These are phyloP conservation scores for Xylariaceae sp. DNA, from an alignment of 2,329 filamentous ascomycete species.

Conservation along the genomic window DNA sequence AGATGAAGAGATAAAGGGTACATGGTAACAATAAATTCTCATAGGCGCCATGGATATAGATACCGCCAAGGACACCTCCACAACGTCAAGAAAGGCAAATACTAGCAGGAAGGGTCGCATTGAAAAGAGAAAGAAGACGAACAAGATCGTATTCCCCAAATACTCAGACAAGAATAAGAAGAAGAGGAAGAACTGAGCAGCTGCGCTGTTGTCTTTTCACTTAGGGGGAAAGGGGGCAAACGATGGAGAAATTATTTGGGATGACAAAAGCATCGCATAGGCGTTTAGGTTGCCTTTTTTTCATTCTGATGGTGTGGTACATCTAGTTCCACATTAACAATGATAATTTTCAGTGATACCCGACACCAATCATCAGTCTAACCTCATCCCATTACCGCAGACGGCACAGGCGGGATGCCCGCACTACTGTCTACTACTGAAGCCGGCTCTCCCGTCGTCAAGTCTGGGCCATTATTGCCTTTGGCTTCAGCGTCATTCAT, in stretches of 20 bases:
- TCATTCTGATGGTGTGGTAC: slow-evolving; percentile 17
- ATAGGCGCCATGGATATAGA: slow-evolving; percentile 56
- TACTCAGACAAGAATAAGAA: slow-evolving; percentile 49
- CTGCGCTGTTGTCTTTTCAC: neutral
- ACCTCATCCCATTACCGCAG: too few species aligned
- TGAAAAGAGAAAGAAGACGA: slow-evolving; percentile 54
- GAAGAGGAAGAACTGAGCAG: slow-evolving; percentile 34
- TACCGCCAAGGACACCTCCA: slow-evolving; percentile 33
- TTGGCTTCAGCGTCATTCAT: too few species aligned
- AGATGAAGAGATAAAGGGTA: too few species aligned
- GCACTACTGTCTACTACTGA: too few species aligned
- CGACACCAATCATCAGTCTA: too few species aligned
- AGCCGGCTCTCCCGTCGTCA: too few species aligned
- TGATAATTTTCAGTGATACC: slow-evolving; percentile 26
- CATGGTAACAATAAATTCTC: too few species aligned
- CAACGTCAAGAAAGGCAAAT: slow-evolving; percentile 30
- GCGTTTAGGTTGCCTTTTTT: slow-evolving; percentile 21
- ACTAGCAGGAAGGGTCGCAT: slow-evolving; percentile 46
- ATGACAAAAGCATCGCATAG: slow-evolving; percentile 17
- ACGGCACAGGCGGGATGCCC: too few species aligned
- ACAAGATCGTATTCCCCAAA: slow-evolving; percentile 57
- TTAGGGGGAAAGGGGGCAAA: neutral
- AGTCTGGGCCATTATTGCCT: too few species aligned
- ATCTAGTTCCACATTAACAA: slow-evolving; percentile 18
- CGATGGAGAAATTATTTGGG: slow-evolving; percentile 23